Base-by-base conservation (phyloP, 805 yeast species). In the Saturnispora bothae region DNA sequence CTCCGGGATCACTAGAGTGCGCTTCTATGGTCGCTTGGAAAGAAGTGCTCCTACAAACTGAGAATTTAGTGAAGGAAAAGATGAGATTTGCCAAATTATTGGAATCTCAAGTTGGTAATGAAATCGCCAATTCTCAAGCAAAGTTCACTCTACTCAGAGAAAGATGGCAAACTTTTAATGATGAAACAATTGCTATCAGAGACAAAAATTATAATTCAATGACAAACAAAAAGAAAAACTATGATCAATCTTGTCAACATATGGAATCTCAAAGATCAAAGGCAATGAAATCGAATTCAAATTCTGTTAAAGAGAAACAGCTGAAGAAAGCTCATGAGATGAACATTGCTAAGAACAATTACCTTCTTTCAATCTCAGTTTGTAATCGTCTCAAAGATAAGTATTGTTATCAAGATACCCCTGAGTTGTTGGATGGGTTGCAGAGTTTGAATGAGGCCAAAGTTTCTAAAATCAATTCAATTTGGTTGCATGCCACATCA, bases 351-450 rank as follows among this genome's bases (percentile, higher is more conserved):
- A 92, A 92, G 57, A 89, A 89, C 60, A 69, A 70, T 22, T 92
- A 92, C 57, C 60, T 92, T 47, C 71, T 92, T 41, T 75, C 75
- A 47, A 78, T 92, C 53, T 82, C 76, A 50, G 73, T 83, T 20
- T 92, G 95, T 38, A 92, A 92, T 60, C 69, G 97, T 43, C 63
- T 88, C 42, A 92, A 92, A 60, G 97, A 89, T 58, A 92, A 92
- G 59, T 86, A 76, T 61, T 88, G 68, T 57, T 86, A 81, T 54
- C 96, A 89, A 61, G 97, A 92, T 57, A 63, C 86, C 19, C 98
- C 98, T 0, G 96, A 88, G 57, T 59, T 84, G 28, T 65, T 92
- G 43, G 97, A 89, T 59, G 71, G 81, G 47, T 61, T 78, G 48
- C 98, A 92, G 62, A 83, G 79, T 48, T 62, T 88, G 46, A 83